These are phyloP conservation scores for Paraphaeosphaeria minitans DNA, from an alignment of 2,329 filamentous ascomycete species.

Conservation along the genomic window DNA sequence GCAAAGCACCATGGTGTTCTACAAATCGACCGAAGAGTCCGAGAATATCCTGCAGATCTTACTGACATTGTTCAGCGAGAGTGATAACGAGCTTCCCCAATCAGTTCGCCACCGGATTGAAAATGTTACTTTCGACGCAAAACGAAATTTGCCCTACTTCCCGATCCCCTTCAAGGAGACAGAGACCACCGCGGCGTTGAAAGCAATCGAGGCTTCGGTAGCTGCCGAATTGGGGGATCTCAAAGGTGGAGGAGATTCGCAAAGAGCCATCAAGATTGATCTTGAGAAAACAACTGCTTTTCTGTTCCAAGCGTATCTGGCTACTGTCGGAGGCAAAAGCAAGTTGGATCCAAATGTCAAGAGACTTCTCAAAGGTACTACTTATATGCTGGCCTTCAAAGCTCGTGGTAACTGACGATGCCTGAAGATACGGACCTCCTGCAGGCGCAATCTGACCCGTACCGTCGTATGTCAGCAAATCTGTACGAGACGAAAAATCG, in stretches of 20 bases:
- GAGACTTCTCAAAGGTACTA: conserved; percentile 49
- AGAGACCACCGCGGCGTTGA: conserved; percentile 60
- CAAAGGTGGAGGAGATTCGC: conserved; percentile 49
- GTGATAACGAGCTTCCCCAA: conserved; percentile 3
- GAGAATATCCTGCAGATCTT: neutral
- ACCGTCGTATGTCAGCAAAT: conserved; percentile 74
- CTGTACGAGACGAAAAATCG: conserved; percentile 70
- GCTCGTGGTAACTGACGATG: neutral
- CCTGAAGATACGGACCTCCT: conserved; percentile 72
- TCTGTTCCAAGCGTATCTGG: conserved; percentile 63
- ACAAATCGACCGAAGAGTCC: conserved; percentile 4
- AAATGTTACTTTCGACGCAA: neutral
- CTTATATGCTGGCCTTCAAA: neutral
- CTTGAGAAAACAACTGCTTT: conserved; percentile 61
- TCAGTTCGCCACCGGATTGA: neutral
- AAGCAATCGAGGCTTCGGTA: conserved; percentile 64
- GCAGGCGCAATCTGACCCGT: conserved; percentile 71
- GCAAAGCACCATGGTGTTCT: neutral
- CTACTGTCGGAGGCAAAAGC: conserved; percentile 59
- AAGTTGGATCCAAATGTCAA: conserved; percentile 52
- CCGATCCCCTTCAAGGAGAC: conserved; percentile 58
- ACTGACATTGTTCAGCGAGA: neutral
- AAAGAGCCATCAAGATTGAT: conserved; percentile 56
- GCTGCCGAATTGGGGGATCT: conserved; percentile 64
- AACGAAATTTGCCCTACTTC: conserved; percentile 38